These are phyloP conservation scores for Poa pratensis DNA, from an alignment of 176 grass and related monocot genomes.

Conservation along the genomic window DNA sequence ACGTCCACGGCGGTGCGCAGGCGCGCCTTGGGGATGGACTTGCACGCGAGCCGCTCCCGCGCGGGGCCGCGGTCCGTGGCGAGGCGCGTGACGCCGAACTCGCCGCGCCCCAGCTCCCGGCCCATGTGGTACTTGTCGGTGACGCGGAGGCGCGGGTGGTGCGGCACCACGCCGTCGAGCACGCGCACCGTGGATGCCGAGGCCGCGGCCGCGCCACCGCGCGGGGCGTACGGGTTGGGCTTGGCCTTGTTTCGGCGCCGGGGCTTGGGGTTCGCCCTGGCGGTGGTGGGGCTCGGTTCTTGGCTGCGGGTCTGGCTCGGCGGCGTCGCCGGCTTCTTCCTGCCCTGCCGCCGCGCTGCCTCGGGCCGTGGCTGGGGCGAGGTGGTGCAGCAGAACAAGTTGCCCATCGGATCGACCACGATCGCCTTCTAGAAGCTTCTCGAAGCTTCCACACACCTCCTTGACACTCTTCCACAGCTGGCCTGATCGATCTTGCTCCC, in stretches of 20 bases:
- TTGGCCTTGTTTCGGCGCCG: constrained; percentile 11
- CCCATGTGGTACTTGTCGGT: constrained; percentile 74
- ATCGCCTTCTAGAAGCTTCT: constrained; percentile 11
- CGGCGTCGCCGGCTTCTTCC: constrained; percentile 37
- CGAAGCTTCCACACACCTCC: neutral
- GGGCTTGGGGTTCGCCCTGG: neutral
- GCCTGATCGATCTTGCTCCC: neutral
- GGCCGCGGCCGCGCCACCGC: neutral
- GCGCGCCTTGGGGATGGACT: constrained; percentile 68
- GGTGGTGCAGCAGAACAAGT: constrained; percentile 43
- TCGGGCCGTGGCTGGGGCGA: neutral
- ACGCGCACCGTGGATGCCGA: constrained; percentile 22
- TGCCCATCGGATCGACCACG: constrained; percentile 46
- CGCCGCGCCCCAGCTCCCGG: constrained; percentile 59
- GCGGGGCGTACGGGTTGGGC: constrained; percentile 38
- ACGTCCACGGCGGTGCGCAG: constrained; percentile 73
- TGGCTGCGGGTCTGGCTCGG: constrained; percentile 31
- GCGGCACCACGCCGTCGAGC: constrained; percentile 71
- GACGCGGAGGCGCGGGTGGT: constrained; percentile 56
- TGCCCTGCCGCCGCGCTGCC: neutral
- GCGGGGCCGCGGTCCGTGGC: constrained; percentile 66
- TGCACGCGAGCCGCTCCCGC: constrained; percentile 68
- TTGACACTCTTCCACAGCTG: neutral
- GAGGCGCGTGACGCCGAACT: constrained; percentile 69
- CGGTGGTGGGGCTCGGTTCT: neutral